Percentiles rank a stretch among this genome's conserved stretches.
Conservation (phyloP, 2,329 filamentous ascomycete genomes). For the Diplocarpon rosae region DNA sequence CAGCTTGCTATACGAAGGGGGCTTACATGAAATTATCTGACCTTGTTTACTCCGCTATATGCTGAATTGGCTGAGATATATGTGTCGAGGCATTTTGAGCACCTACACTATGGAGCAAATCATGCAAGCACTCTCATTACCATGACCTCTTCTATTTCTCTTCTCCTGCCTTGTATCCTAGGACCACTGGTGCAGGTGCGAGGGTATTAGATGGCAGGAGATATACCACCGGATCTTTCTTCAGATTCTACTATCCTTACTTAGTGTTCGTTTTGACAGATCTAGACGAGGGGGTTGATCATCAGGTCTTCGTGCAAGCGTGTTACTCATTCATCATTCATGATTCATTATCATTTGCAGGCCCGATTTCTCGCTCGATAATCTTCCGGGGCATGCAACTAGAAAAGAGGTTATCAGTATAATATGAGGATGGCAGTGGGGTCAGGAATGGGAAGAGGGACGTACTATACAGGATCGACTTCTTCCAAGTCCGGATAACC, state of each 20-base stretch:
- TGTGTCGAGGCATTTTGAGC: conserved; percentile 14
- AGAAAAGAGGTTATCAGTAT: conserved; percentile 10
- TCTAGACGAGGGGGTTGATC: background rate
- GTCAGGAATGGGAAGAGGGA: conserved; percentile 8
- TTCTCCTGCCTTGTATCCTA: conserved; percentile 66
- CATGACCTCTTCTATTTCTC: conserved; percentile 31
- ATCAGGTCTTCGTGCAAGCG: background rate
- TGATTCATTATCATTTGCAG: conserved; percentile 21
- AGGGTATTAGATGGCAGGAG: conserved; percentile 67
- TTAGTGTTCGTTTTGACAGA: background rate
- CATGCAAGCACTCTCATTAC: conserved; percentile 26
- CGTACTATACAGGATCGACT: conserved; percentile 80
- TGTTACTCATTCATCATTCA: conserved; percentile 1
- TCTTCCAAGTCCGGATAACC: conserved; percentile 64
- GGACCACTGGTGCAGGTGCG: conserved; percentile 39
- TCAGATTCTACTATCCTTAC: background rate
- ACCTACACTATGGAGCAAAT: conserved; percentile 8
- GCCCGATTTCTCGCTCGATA: conserved; percentile 45
- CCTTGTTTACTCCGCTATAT: background rate
- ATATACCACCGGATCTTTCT: background rate
- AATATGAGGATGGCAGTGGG: background rate
- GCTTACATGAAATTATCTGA: background rate
- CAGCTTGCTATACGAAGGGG: too few species aligned
- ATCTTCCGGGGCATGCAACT: conserved; percentile 64
- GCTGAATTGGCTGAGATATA: background rate